A percentile compares a stretch with the other conserved stretches of the same genome.
These are phyloP conservation scores for Thyridium curvatum DNA, from an alignment of 2,329 filamentous ascomycete genomes.

Conservation along the genomic window DNA sequence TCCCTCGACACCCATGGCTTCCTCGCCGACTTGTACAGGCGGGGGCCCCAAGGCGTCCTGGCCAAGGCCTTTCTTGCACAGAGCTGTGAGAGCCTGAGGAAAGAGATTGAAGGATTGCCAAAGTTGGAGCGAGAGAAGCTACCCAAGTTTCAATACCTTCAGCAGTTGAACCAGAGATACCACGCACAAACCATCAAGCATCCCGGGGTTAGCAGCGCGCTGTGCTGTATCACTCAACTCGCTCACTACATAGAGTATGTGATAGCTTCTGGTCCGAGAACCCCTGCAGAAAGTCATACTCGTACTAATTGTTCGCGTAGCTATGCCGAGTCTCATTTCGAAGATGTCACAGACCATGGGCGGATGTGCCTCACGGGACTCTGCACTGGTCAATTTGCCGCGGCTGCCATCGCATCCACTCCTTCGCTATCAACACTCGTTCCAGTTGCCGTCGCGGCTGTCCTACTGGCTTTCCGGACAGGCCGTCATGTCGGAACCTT, in stretches of 20 bases:
- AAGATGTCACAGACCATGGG: conserved; percentile 41
- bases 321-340: conserved; percentile 46
- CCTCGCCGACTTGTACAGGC: conserved; percentile 46
- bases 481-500: conserved; percentile 49
- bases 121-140: conserved; percentile 50
- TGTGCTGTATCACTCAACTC: conserved; percentile 59
- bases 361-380: conserved; percentile 55
- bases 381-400: conserved; percentile 65
- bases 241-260: conserved; percentile 64
- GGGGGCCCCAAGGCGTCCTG: conserved; percentile 39
- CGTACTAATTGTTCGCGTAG: conserved; percentile 28
- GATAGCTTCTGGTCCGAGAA: neutral
- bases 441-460: conserved; percentile 55
- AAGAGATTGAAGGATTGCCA: conserved; percentile 52
- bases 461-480: conserved; percentile 60
- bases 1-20: conserved; percentile 61
- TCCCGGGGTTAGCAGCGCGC: conserved; percentile 56
- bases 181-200: conserved; percentile 50
- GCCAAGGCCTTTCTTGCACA: conserved; percentile 57
- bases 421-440: conserved; percentile 56
- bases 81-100: conserved; percentile 48
- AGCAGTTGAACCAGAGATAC: conserved; percentile 60
- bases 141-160: conserved; percentile 55
- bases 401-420: conserved; percentile 58
- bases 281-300: too few relatives aligned